phyloP scores from a whole-genome alignment of 352 stramenopile species.

The Phytopythium cucurbitacearum region DNA sequence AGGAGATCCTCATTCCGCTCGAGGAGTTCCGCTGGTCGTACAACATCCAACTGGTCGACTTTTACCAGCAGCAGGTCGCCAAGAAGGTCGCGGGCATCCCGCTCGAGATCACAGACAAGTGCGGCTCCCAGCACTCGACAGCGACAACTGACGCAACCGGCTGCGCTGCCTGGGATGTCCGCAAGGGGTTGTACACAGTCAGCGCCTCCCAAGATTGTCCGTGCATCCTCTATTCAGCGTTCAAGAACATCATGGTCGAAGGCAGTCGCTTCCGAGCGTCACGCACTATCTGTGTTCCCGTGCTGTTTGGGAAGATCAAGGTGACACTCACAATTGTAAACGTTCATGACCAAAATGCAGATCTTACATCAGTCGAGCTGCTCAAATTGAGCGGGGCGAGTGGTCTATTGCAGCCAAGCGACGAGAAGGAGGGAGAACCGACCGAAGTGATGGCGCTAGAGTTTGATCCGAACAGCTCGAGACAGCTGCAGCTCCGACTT shows the following conservation, averaged over 20 bases:
- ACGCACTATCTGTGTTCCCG: slow-evolving; percentile 44
- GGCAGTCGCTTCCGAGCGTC: slow-evolving; percentile 46
- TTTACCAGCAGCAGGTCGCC: slow-evolving; percentile 43
- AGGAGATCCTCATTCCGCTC: slow-evolving; percentile 54
- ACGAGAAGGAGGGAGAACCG: slow-evolving; percentile 7
- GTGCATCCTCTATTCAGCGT: slow-evolving; percentile 62
- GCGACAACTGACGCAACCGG: slow-evolving; percentile 37
- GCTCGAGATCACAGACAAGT: slow-evolving; percentile 54
- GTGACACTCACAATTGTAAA: slow-evolving; percentile 21
- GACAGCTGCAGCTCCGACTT: slow-evolving; percentile 36
- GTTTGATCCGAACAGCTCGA: slow-evolving; percentile 17
- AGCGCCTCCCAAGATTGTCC: slow-evolving; percentile 41
- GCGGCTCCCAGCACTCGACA: slow-evolving; percentile 37
- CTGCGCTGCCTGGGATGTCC: slow-evolving; percentile 45
- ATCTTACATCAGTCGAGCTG: too few relatives aligned
- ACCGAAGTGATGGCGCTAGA: slow-evolving; percentile 9
- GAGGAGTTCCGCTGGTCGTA: slow-evolving; percentile 63
- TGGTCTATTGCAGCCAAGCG: neutral
- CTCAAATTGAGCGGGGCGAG: too few relatives aligned
- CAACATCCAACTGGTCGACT: slow-evolving; percentile 60
- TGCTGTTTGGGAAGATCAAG: slow-evolving; percentile 49
- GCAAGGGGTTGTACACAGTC: slow-evolving; percentile 58
- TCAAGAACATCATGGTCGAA: slow-evolving; percentile 65
- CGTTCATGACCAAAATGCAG: neutral
- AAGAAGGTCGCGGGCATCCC: slow-evolving; percentile 41